Base-by-base conservation (phyloP, 164 flowering plant species). In the Warburgia ugandensis region DNA sequence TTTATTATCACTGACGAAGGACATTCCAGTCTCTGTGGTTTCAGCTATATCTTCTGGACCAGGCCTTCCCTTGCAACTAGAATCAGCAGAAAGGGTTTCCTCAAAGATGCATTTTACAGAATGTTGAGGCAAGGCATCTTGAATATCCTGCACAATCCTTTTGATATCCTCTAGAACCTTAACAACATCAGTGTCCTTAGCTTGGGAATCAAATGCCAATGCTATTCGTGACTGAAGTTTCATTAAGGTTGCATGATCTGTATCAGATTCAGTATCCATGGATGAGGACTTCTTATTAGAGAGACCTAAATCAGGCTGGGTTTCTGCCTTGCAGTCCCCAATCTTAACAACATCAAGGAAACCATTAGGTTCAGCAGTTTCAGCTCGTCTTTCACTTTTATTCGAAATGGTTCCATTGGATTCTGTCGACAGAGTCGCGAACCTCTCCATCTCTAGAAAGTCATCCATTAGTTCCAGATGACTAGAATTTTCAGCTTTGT, bases 401-500 rank as follows among this genome's bases (percentile, higher is more conserved):
- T 59, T 71, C 29, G 70, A 61, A 57, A 54, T 42, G 11, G 66
- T 55, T 31, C 70, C 77, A 66, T 77, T 73, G 36, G 82, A 69
- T 21, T 76, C 75, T 28, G 69, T 60, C 22, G 86, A 61, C 28
- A 61, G 60, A 58, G 82, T 61, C 13, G 97, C 99, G 58, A 94
- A 70, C 63, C 77, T 94, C 74, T 94, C 99, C 97, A 94, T 89
- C 75, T 94, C 97, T 33, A 89, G 70, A 64, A 94, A 94, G 64
- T 92, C 99, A 69, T 86, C 92, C 96, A 94, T 94, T 44, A 89
- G 79, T 51, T 80, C 88, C 73, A 83, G 51, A 41, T 69, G 73
- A 46, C 51, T 78, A 16, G 73, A 56, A 55, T 45, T 74, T 20
- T 78, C 87, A 40, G 69, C 54, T 53, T 72, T 83, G 39, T 39